These are phyloP conservation scores for Niebla homalea DNA, from an alignment of 495 filamentous ascomycete genomes.

Conservation along the genomic window DNA sequence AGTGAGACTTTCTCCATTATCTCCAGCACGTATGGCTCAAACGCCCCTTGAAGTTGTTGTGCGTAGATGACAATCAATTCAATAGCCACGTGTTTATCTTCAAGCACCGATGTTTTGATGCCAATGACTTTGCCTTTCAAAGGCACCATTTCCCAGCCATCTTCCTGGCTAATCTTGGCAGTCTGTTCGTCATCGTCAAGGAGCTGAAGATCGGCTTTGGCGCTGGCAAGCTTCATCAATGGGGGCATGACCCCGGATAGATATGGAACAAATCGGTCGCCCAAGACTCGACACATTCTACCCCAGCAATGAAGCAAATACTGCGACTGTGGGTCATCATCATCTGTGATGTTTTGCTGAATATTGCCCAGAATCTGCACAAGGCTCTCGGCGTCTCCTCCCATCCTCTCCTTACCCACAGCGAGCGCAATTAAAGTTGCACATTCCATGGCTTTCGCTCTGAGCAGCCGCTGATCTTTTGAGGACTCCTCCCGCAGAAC, in stretches of 20 bases:
- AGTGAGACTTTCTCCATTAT: conserved; percentile 96
- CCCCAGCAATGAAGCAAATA: conserved; percentile 99
- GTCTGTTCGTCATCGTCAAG: conserved; percentile 93
- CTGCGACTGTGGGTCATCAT: conserved; percentile 91
- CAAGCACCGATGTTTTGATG: conserved; percentile 90
- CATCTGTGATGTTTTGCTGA: conserved; percentile 74
- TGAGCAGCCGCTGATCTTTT: conserved; percentile 80
- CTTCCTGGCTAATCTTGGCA: conserved; percentile 82
- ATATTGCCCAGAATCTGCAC: conserved; percentile 79
- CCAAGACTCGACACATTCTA: conserved; percentile 91
- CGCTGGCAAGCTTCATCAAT: conserved; percentile 75
- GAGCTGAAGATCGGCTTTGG: conserved; percentile 94
- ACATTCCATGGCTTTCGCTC: conserved; percentile 99
- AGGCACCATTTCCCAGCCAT: conserved; percentile 96
- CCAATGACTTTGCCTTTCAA: conserved; percentile 95
- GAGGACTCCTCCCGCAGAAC: conserved; percentile 78
- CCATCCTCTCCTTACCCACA: conserved; percentile 86
- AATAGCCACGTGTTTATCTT: conserved; percentile 98
- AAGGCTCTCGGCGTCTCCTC: conserved; percentile 67
- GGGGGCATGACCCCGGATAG: conserved; percentile 89
- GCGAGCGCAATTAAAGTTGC: conserved; percentile 88
- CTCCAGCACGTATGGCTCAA: conserved; percentile 80
- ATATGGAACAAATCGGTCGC: conserved; percentile 81
- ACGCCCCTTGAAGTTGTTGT: conserved; percentile 78
- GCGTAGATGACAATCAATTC: conserved; percentile 96